Percentiles rank a stretch among this genome's conserved stretches.
Conservation (phyloP, 2,329 filamentous ascomycete genomes). For the Albifimbria verrucaria region DNA sequence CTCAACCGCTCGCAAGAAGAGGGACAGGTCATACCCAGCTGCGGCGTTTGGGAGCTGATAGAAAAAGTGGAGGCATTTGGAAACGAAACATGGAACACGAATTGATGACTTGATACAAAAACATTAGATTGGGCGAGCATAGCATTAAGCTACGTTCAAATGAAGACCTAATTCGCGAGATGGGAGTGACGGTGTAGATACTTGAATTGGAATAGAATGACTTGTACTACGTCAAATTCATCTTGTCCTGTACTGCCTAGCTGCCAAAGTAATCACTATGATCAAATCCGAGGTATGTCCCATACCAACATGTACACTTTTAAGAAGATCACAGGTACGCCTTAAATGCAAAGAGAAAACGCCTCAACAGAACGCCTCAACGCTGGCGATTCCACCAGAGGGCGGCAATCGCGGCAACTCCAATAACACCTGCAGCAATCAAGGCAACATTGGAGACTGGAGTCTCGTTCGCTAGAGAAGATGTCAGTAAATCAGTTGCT, state of each 20-base stretch:
- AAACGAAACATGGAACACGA: not conserved
- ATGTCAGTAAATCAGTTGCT: constrained; percentile 14
- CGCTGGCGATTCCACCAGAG: constrained; percentile 32
- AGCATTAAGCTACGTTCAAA: not conserved
- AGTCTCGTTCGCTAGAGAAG: constrained; percentile 25
- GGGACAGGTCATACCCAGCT: constrained; percentile 58
- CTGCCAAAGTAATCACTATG: not conserved
- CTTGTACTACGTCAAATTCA: not conserved
- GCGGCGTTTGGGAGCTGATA: constrained; percentile 53
- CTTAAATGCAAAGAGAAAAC: constrained; percentile 1
- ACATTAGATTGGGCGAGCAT: no score
- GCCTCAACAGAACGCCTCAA: constrained; percentile 9
- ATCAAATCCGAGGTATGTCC: not conserved
- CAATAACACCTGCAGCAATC: constrained; percentile 31
- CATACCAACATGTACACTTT: constrained; percentile 5
- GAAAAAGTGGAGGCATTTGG: not conserved
- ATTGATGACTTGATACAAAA: not conserved
- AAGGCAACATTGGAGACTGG: constrained; percentile 26
- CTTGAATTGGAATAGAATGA: no score
- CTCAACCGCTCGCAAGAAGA: constrained; percentile 52
- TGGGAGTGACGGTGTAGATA: no score
- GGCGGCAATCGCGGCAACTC: constrained; percentile 34
- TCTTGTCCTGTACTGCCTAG: not conserved
- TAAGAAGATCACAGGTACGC: not conserved
- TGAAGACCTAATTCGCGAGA: no score